These are phyloP conservation scores for Termitomyces sp. DNA, from an alignment of 768 basidiomycete species.

Conservation along the genomic window DNA sequence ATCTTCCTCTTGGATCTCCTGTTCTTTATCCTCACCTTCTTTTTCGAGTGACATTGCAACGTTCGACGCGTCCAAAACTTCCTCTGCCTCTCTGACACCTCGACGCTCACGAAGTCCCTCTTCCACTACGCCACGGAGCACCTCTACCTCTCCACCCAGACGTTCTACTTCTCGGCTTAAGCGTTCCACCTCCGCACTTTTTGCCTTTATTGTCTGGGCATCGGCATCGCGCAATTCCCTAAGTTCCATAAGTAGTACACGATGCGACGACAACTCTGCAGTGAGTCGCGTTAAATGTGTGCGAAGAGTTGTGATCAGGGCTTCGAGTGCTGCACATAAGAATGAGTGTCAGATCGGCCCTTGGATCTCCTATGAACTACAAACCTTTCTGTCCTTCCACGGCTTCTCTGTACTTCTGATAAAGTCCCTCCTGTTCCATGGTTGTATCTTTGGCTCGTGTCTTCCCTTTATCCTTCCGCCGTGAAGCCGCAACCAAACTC, in stretches of 20 bases:
- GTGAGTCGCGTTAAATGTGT: conserved; percentile 75
- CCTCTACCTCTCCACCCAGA: conserved; percentile 80
- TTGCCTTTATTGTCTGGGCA: conserved; percentile 47
- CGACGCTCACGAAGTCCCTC: conserved; percentile 77
- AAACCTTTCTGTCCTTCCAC: conserved; percentile 89
- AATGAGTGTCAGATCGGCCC: conserved; percentile 18
- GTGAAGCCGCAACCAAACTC: conserved; percentile 15
- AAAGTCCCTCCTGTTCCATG: conserved; percentile 32
- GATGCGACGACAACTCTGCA: conserved; percentile 72
- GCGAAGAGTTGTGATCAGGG: conserved; percentile 68
- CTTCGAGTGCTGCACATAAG: conserved; percentile 62
- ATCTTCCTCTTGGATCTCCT: conserved; percentile 11
- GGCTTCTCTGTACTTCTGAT: conserved; percentile 62
- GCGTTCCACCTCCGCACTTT: conserved; percentile 59
- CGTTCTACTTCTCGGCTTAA: conserved; percentile 75
- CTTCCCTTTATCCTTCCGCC: conserved; percentile 32
- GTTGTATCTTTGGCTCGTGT: conserved; percentile 23
- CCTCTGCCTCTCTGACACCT: conserved; percentile 38
- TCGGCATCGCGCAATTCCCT: conserved; percentile 61
- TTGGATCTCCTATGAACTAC: conserved; percentile 9
- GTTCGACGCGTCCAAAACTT: conserved; percentile 24
- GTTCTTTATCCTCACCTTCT: conserved; percentile 15
- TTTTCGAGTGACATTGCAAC: conserved; percentile 28
- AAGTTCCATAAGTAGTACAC: conserved; percentile 61
- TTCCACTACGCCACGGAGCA: conserved; percentile 82